A percentile compares a stretch with the other conserved stretches of the same genome.
phyloP scores from a whole-genome alignment of 2,329 filamentous ascomycete genomes.

The Beauveria medogensis region DNA sequence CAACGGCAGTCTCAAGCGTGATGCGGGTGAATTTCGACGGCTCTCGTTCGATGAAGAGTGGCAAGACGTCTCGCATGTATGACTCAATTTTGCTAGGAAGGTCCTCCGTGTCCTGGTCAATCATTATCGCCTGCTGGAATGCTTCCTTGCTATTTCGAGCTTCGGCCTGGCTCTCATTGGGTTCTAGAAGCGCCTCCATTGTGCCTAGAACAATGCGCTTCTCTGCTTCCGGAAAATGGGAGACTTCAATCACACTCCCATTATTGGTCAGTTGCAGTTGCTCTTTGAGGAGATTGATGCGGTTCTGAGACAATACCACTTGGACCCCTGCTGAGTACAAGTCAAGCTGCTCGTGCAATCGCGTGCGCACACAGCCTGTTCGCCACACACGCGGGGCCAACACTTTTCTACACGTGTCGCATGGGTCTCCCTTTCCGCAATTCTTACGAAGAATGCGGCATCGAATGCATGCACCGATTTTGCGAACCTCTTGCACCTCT shows the following conservation, averaged over 20 bases:
- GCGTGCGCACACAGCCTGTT: conserved; percentile 54
- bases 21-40: conserved; percentile 52
- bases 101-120: conserved; percentile 54
- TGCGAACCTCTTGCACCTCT: conserved; percentile 57
- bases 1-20: conserved; percentile 46
- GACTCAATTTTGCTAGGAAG: conserved; percentile 49
- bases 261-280: conserved; percentile 40
- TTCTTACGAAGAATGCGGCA: conserved; percentile 60
- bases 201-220: conserved; percentile 34
- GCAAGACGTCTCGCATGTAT: conserved; percentile 52
- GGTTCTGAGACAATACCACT: conserved; percentile 51
- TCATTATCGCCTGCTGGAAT: conserved; percentile 40
- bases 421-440: conserved; percentile 56
- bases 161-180: conserved; percentile 26
- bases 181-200: conserved; percentile 25
- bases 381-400: conserved; percentile 58
- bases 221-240: conserved; percentile 48
- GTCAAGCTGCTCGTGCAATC: conserved; percentile 53
- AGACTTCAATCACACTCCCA: conserved; percentile 46
- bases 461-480: conserved; percentile 57
- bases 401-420: conserved; percentile 56
- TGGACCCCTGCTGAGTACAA: conserved; percentile 58
- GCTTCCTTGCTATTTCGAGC: conserved; percentile 27
- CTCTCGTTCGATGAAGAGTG: conserved; percentile 50
- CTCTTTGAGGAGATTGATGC: conserved; percentile 47